Conservation (phyloP, 768 basidiomycete genomes). For the Kwoniella bestiolae region DNA sequence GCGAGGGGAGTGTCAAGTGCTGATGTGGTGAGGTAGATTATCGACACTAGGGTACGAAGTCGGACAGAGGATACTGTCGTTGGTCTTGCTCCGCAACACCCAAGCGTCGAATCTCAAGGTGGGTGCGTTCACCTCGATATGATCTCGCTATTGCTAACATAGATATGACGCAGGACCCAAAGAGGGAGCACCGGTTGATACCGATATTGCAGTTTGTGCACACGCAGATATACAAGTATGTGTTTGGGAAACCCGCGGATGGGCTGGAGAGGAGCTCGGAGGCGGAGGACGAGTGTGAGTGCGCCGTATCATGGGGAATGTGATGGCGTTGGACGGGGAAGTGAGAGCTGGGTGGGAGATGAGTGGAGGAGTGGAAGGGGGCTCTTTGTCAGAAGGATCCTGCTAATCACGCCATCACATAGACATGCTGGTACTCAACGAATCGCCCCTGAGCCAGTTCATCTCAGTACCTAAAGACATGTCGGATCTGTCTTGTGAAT, state of each 20-base stretch:
- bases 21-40: constrained; percentile 63
- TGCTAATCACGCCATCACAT: not conserved
- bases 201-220: constrained; percentile 92
- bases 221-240: constrained; percentile 91
- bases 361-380: too few relatives aligned
- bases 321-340: too few relatives aligned
- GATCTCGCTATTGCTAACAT: not conserved
- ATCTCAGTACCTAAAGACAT: constrained; percentile 94
- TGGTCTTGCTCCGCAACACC: constrained; percentile 54
- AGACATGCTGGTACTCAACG: constrained; percentile 99
- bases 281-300: constrained; percentile 90
- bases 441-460: constrained; percentile 85
- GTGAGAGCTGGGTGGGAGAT: too few relatives aligned
- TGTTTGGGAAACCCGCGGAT: constrained; percentile 91
- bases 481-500: constrained; percentile 93
- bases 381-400: too few relatives aligned
- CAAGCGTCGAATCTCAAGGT: constrained; percentile 53
- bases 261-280: constrained; percentile 95
- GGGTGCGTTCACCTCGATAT: constrained; percentile 18
- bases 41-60: constrained; percentile 92
- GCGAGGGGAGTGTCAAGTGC: too few relatives aligned
- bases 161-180: constrained; percentile 86
- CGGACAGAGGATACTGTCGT: constrained; percentile 73
- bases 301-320: too few relatives aligned
- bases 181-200: constrained; percentile 86